Conservation (phyloP, 768 basidiomycete genomes). For the Gautieria morchelliformis region DNA sequence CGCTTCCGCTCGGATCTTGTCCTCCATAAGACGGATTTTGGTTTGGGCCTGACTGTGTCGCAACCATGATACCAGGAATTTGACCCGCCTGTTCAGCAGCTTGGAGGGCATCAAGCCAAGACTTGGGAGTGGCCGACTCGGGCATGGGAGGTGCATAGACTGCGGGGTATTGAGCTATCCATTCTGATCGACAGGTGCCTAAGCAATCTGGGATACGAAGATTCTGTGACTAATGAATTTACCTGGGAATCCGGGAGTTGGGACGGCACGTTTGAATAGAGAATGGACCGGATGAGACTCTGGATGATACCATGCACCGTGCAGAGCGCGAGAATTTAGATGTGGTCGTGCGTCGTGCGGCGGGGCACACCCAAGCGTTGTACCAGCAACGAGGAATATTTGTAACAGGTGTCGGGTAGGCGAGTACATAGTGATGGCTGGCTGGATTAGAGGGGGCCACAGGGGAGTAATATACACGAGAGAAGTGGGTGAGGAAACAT, state of each 20-base stretch:
- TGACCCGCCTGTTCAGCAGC: slow-evolving; percentile 56
- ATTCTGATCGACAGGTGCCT: slow-evolving; percentile 34
- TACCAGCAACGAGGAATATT: not conserved
- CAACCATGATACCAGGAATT: slow-evolving; percentile 58
- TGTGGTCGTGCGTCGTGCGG: not conserved
- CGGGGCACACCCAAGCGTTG: not conserved
- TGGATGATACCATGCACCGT: slow-evolving; percentile 50
- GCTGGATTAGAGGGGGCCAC: no score
- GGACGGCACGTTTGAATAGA: slow-evolving; percentile 49
- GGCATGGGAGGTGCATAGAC: slow-evolving; percentile 24
- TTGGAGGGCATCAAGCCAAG: slow-evolving; percentile 66
- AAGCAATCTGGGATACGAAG: not conserved
- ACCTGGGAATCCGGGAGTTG: slow-evolving; percentile 45
- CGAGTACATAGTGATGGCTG: not conserved
- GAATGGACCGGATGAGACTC: slow-evolving; percentile 47
- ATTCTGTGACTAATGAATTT: slow-evolving; percentile 11
- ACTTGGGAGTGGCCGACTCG: slow-evolving; percentile 42
- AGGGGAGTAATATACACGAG: no score
- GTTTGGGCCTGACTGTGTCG: slow-evolving; percentile 26
- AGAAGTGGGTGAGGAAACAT: no score
- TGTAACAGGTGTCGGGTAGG: not conserved
- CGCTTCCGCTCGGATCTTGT: slow-evolving; percentile 25
- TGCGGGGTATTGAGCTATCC: slow-evolving; percentile 53
- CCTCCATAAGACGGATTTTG: slow-evolving; percentile 30
- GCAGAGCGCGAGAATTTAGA: slow-evolving; percentile 10